Base-by-base conservation (phyloP, 164 flowering plant species). In the Chloranthus sessilifolius region DNA sequence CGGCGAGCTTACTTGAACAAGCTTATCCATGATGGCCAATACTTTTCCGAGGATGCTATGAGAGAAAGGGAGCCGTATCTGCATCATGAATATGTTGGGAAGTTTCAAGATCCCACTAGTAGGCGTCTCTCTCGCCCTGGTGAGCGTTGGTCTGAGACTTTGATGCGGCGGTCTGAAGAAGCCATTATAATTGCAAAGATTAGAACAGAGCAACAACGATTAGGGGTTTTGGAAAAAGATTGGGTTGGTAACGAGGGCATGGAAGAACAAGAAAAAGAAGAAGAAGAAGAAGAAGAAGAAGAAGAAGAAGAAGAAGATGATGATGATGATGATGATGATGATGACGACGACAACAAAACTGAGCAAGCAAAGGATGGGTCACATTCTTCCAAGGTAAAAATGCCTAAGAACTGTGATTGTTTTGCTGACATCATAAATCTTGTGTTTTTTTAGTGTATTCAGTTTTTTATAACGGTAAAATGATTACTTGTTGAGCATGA, bases 41-140 rank as follows among this genome's bases (percentile, higher is more conserved):
- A 88, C 64, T 92, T 92, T 58, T 92, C 99, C 0, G 99, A 92
- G 70, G 95, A 92, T 50, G 76, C 96, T 0, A 92, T 92, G 99
- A 74, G 99, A 71, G 99, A 86, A 64, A 75, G 99, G 53, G 96
- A 88, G 58, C 99, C 99, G 0, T 92, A 83, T 58, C 69, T 92
- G 75, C 97, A 92, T 53, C 95, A 86, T 43, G 94, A 88, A 66
- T 82, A 72, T 74, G 61, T 88, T 4, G 99, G 99, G 14, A 80
- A 75, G 81, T 92, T 80, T 66, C 99, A 86, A 72, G 99, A 88
- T 56, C 73, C 59, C 1, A 71, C 58, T 43, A 85, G 81, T 1
- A 68, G 91, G 63, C 53, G 85, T 6, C 82, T 85, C 86, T 80
- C 94, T 0, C 65, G 96, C 37, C 89, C 99, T 1, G 97, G 99